These are phyloP conservation scores for Asparagopsis taxiformis DNA, from an alignment of 31 red algal species.

Conservation along the genomic window DNA sequence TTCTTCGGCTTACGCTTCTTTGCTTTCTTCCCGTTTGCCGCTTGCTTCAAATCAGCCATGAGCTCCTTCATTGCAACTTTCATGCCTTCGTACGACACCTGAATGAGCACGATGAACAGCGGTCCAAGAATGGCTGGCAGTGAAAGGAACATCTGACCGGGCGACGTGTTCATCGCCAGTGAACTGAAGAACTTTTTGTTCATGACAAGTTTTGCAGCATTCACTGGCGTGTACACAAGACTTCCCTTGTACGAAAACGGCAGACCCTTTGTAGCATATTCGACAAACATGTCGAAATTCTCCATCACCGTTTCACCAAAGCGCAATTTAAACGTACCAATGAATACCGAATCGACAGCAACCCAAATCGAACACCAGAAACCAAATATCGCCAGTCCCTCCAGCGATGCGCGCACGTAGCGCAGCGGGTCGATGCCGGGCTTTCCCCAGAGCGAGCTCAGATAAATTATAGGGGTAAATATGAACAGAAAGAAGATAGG, in stretches of 20 bases:
- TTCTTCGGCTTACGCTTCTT: constrained; percentile 54
- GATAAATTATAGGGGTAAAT: constrained; percentile 50
- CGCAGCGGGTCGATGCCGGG: constrained; percentile 43
- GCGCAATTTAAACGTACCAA: constrained; percentile 66
- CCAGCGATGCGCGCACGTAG: constrained; percentile 60
- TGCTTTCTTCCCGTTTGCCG: constrained; percentile 55
- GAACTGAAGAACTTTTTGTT: constrained; percentile 29
- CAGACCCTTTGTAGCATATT: constrained; percentile 36
- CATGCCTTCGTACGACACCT: too few relatives aligned
- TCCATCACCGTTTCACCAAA: constrained; percentile 45
- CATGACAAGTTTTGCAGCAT: constrained; percentile 38
- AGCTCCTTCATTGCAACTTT: constrained; percentile 77
- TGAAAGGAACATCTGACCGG: constrained; percentile 80
- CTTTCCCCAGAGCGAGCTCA: constrained; percentile 52
- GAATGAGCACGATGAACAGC: constrained; percentile 69
- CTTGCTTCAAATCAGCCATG: constrained; percentile 71
- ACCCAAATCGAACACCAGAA: constrained; percentile 61
- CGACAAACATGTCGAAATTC: constrained; percentile 72
- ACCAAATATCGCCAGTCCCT: constrained; percentile 68
- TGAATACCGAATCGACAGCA: constrained; percentile 65
- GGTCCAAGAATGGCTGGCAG: constrained; percentile 78
- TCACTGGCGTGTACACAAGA: constrained; percentile 72
- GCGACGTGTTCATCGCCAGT: constrained; percentile 48
- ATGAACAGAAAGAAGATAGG: constrained; percentile 61
- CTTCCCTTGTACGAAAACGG: constrained; percentile 75